Evolutionary conservation across 768 basidiomycete genomes (phyloP).

Genomic region (Pleurotus giganteus): DNA sequence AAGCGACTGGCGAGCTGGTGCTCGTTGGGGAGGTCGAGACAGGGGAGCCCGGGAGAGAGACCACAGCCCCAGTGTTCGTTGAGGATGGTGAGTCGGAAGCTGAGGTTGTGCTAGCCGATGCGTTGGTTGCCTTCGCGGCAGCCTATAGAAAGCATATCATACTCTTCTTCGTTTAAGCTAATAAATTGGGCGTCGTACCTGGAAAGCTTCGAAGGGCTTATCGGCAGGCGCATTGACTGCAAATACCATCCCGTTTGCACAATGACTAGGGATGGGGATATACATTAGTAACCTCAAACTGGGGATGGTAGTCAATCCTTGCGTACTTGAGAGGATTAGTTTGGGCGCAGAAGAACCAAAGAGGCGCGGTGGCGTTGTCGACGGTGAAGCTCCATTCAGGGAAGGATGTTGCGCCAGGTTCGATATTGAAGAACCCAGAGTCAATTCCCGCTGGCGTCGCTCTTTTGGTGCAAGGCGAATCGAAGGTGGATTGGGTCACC

Average conservation of each 20-base stretch:
- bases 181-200: constrained; percentile 16
- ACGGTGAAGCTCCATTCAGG: constrained; percentile 38
- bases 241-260: constrained; percentile 44
- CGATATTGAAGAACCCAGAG: constrained; percentile 35
- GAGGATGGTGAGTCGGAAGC: not conserved
- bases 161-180: not conserved
- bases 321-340: constrained; percentile 12
- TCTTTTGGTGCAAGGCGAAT: constrained; percentile 35
- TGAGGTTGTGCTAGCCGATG: constrained; percentile 13
- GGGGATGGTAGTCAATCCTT: not conserved
- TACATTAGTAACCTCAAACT: constrained; percentile 13
- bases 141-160: constrained; percentile 6
- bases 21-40: not conserved
- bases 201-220: constrained; percentile 36
- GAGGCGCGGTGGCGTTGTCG: constrained; percentile 31
- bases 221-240: constrained; percentile 36
- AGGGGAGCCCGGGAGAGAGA: not conserved
- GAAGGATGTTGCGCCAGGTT: constrained; percentile 25
- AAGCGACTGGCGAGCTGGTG: not conserved
- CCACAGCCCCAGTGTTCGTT: not conserved
- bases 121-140: constrained; percentile 5
- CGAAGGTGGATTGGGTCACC: constrained; percentile 46
- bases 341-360: constrained; percentile 48
- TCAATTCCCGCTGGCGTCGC: constrained; percentile 29
- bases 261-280: constrained; percentile 18